Conservation (phyloP, 805 yeast species). For the Sungouiozyma ichnusensis region DNA sequence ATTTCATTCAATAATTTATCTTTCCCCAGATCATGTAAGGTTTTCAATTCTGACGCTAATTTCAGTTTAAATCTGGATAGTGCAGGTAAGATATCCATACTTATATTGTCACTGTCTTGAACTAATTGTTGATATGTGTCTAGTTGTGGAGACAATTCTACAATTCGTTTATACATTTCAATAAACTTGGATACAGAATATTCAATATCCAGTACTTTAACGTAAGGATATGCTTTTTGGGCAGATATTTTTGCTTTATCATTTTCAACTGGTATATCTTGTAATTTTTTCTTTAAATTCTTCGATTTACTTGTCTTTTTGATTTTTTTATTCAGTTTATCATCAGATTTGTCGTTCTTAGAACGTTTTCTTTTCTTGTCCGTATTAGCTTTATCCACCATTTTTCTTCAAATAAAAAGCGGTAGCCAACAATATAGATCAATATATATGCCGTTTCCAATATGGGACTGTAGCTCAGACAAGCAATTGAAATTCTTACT, state of each 20-base stretch:
- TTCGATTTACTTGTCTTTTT: not conserved
- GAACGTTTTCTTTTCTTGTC: not conserved
- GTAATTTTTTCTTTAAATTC: not conserved
- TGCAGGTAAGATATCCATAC: conserved; percentile 38
- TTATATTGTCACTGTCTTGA: conserved; percentile 22
- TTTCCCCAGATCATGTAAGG: conserved; percentile 39
- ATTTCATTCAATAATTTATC: conserved; percentile 50
- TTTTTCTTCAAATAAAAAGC: not conserved
- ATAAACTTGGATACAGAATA: conserved; percentile 45
- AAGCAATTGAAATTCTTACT: no score
- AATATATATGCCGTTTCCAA: no score
- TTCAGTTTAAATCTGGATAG: conserved; percentile 44
- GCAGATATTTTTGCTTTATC: not conserved
- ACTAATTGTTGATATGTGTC: conserved; percentile 32
- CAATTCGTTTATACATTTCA: conserved; percentile 39
- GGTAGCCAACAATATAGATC: no score
- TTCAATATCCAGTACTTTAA: conserved; percentile 33
- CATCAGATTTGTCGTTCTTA: not conserved
- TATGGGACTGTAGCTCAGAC: no score
- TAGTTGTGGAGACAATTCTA: conserved; percentile 47
- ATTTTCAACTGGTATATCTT: not conserved
- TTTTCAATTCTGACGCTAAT: conserved; percentile 50
- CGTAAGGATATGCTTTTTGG: conserved; percentile 7
- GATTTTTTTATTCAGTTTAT: not conserved
- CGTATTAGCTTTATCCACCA: not conserved